Percentiles rank a stretch among this genome's conserved stretches.
Conservation (phyloP, 805 yeast species). For the Cyberlindnera xylosilytica region DNA sequence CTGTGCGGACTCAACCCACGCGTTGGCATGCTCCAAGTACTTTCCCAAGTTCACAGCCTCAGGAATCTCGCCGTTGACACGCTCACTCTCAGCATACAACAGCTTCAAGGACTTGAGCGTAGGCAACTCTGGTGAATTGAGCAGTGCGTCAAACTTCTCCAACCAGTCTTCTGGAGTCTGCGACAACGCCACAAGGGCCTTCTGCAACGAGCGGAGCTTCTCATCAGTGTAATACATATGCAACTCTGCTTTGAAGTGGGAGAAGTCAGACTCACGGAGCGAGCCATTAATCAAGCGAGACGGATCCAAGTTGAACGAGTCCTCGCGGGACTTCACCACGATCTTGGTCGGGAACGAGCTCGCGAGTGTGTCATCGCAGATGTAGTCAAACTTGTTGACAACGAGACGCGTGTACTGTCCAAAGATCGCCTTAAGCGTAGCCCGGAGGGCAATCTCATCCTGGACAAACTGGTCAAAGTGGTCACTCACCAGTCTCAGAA, state of each 20-base stretch:
- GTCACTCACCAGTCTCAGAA: conserved; percentile 33
- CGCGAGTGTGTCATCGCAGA: conserved; percentile 52
- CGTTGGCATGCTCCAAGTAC: conserved; percentile 43
- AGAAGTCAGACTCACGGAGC: neutral
- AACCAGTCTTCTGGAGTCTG: conserved; percentile 53
- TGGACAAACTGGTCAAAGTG: conserved; percentile 34
- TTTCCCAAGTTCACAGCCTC: conserved; percentile 35
- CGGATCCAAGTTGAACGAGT: conserved; percentile 32
- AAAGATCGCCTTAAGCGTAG: conserved; percentile 31
- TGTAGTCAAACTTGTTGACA: conserved; percentile 35
- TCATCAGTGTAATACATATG: conserved; percentile 53
- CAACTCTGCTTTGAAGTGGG: conserved; percentile 36
- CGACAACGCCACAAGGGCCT: conserved; percentile 38
- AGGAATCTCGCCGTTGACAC: conserved; percentile 39
- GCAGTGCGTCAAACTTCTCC: conserved; percentile 37
- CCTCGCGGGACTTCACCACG: conserved; percentile 34
- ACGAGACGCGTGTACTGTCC: conserved; percentile 32
- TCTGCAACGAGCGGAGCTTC: conserved; percentile 37
- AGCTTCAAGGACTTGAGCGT: conserved; percentile 42
- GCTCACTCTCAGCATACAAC: conserved; percentile 54
- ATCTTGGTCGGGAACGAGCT: conserved; percentile 55
- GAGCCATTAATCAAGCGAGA: conserved; percentile 28
- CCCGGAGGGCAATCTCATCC: conserved; percentile 43
- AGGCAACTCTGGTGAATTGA: conserved; percentile 42
- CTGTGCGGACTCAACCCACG: conserved; percentile 56